phyloP scores from a whole-genome alignment of 352 stramenopile species.

The Blastocystis sp. region DNA sequence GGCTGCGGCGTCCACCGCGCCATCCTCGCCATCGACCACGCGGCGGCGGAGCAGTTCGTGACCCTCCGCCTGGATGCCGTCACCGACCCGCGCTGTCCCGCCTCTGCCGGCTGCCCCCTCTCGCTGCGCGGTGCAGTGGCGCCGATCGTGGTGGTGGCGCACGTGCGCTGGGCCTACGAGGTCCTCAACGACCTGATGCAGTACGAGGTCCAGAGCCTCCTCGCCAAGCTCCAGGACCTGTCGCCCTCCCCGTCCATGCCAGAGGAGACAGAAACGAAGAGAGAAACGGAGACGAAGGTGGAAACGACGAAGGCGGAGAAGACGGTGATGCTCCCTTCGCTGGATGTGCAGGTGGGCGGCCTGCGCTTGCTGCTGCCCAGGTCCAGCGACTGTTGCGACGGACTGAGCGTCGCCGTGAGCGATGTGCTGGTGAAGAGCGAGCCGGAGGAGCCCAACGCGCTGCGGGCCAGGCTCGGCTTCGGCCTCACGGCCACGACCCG shows the following conservation, averaged over 20 bases:
- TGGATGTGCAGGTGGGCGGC: background rate
- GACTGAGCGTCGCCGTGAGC: background rate
- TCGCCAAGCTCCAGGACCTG: background rate
- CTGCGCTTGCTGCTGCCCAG: background rate
- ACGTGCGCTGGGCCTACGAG: constrained; percentile 57
- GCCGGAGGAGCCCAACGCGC: constrained; percentile 8
- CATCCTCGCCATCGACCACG: constrained; percentile 31
- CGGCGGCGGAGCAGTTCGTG: background rate
- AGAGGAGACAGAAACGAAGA: constrained; percentile 7
- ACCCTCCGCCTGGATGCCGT: background rate
- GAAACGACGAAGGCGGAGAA: constrained; percentile 38
- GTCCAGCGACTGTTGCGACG: no score
- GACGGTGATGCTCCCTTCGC: constrained; percentile 4
- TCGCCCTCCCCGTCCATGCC: background rate
- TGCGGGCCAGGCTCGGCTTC: background rate
- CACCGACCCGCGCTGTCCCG: constrained; percentile 46
- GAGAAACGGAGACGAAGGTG: background rate
- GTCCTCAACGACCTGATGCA: constrained; percentile 61
- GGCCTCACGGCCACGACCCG: background rate
- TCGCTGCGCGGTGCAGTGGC: constrained; percentile 11
- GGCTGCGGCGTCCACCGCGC: constrained; percentile 11
- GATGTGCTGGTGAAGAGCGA: constrained; percentile 22
- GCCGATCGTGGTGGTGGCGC: constrained; percentile 28
- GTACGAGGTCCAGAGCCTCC: background rate
- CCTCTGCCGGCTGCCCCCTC: constrained; percentile 35